Conservation (phyloP, 768 basidiomycete species). For the Collybia mongolica region DNA sequence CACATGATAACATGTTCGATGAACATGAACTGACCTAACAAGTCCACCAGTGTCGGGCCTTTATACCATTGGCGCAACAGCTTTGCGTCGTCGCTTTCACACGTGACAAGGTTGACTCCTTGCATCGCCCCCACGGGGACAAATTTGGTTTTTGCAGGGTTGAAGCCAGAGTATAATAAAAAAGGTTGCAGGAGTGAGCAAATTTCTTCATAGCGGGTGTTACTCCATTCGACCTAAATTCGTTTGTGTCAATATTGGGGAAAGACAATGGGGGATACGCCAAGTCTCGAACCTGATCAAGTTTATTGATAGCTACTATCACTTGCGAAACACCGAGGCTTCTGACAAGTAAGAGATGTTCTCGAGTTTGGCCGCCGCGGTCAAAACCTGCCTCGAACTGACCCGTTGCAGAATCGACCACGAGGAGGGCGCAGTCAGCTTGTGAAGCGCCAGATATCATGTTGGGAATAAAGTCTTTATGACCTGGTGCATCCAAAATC, state of each 20-base stretch:
- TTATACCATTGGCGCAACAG: constrained; percentile 73
- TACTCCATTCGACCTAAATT: constrained; percentile 81
- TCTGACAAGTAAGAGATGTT: constrained; percentile 88
- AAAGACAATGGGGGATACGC: background rate
- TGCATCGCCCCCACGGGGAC: constrained; percentile 89
- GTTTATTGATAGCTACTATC: constrained; percentile 91
- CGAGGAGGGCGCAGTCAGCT: constrained; percentile 92
- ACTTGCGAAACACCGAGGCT: constrained; percentile 92
- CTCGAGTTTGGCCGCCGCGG: constrained; percentile 91
- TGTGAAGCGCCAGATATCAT: constrained; percentile 99
- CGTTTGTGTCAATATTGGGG: background rate
- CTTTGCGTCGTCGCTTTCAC: constrained; percentile 44
- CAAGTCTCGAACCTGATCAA: constrained; percentile 69
- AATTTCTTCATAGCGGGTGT: constrained; percentile 85
- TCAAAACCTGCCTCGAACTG: constrained; percentile 98
- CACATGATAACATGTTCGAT: too few species aligned
- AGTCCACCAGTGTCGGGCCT: constrained; percentile 81
- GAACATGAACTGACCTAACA: constrained; percentile 56
- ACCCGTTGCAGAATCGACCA: constrained; percentile 86
- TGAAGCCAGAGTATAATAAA: constrained; percentile 85
- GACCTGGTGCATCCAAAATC: constrained; percentile 96
- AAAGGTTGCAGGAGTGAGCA: constrained; percentile 73
- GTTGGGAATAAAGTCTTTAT: constrained; percentile 97
- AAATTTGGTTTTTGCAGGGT: constrained; percentile 73
- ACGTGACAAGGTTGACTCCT: constrained; percentile 76